Base-by-base conservation (phyloP, 106 monocot species). In the Hemerocallis citrina region DNA sequence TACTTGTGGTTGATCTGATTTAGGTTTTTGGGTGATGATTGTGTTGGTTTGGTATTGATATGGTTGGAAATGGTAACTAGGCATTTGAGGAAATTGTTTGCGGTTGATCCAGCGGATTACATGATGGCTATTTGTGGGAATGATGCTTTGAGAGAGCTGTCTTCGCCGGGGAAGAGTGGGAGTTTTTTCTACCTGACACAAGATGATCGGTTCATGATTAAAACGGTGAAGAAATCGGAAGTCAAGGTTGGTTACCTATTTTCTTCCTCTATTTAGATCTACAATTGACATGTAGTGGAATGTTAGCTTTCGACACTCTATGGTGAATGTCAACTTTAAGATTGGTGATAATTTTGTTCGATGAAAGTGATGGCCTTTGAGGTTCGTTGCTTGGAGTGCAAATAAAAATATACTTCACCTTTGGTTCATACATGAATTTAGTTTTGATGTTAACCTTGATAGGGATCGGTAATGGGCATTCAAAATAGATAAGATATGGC, bases 121-220 rank as follows among this genome's bases (percentile, higher is more conserved):
- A 88, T 93, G 81, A 31, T 93, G 28, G 88, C 93, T 6, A 81
- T 93, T 7, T 93, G 93, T 61, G 93, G 93, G 5, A 74, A 88
- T 70, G 93, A 93, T 57, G 88, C 88, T 20, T 32, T 93, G 55
- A 61, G 93, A 34, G 93, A 93, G 63, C 72, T 93, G 0, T 93
- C 93, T 39, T 93, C 93, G 16, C 92, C 92, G 14, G 92, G 92
- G 31, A 93, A 93, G 61, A 93, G 92, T 63, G 92, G 93, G n/a
- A 88, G 93, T 34, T 81, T 93, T 68, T 93, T 93, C 60, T 93
- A 93, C 52, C 72, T 93, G 36, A 93, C 93, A 14, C 84, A 93
- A 35, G 88, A 93, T 64, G 93, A 93, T 39, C 77, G 93, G 8
- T 93, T 88, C 81, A 93, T 93, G 76, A 88, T 93, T 35, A 93